Evolutionary conservation across 495 filamentous ascomycete genomes (phyloP), one percentile per base, ranked within the genome.

Genomic region (Coniosporium apollinis): DNA sequence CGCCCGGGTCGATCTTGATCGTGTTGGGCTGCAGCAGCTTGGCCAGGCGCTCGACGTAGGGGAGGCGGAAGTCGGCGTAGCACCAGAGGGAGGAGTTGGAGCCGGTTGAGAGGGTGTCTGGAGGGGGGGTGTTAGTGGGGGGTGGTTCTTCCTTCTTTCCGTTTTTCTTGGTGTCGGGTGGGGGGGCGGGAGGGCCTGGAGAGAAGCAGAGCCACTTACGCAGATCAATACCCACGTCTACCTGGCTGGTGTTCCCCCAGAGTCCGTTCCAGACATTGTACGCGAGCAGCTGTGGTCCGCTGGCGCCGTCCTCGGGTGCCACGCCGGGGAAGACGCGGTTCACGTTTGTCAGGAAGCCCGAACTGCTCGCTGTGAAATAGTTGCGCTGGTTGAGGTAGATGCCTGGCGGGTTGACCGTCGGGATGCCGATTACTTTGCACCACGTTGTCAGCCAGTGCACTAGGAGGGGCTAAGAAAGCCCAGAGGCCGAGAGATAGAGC

Each of bases 211-310:
- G 29, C 15, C 34, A 40, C 37, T n/a, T n/a, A n/a, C n/a, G 41
- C 10, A 43, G 18, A 14, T 43, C 41, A 15, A 43, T 11, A 3
- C 34, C 36, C 2, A 43, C 31, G 20, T 36, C 32, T 6, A 44
- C 37, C 11, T 39, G 29, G 16, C 35, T 33, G 16, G 28, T 39
- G 24, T 43, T 43, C 15, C 31, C 31, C 31, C 36, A 42, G 4
- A 42, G n/a, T 28, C 33, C 24, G 26, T 42, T 42, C 39, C 42
- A 46, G 19, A 37, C 32, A 17, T 30, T 31, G 26, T 42, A 37
- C 6, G 39, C 39, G 13, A 31, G 34, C 19, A 24, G 13, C 17
- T 32, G n/a, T 1, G 34, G 22, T 11, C 25, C 20, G 15, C 25
- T 31, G 19, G 26, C 34, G n/a, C 39, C 33, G 4, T 42, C 26